A percentile compares a stretch with the other conserved stretches of the same genome.
Evolutionary conservation across 345 rosid species (phyloP).

Genomic region (Linum tenue): DNA sequence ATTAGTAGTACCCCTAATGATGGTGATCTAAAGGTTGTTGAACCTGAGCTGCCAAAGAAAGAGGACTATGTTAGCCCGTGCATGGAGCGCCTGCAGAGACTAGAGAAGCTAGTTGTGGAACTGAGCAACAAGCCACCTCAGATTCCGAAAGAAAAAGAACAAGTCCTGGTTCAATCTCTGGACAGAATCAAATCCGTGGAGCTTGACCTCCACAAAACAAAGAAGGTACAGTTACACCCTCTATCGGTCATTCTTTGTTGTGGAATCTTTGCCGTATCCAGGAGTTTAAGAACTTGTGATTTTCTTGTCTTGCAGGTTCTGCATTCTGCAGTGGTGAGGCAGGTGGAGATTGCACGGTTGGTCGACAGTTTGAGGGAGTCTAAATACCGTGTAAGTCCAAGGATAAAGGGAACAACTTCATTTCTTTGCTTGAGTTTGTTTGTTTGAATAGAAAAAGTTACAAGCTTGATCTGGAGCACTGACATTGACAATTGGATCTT

Average conservation of each 20-base stretch:
- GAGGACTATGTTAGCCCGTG: constrained; percentile 50
- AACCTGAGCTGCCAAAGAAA: constrained; percentile 20
- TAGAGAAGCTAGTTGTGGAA: constrained; percentile 57
- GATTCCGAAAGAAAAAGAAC: constrained; percentile 77
- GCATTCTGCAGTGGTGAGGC: constrained; percentile 62
- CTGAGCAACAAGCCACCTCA: constrained; percentile 52
- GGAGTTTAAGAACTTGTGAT: background rate
- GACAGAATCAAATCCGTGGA: constrained; percentile 84
- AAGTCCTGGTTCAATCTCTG: constrained; percentile 61
- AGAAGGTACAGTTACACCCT: constrained; percentile 34
- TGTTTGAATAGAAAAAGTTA: too few species aligned
- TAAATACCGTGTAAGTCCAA: constrained; percentile 49
- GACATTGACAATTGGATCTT: background rate
- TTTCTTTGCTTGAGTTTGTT: constrained; percentile 2
- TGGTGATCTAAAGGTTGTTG: constrained; percentile 19
- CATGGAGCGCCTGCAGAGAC: constrained; percentile 61
- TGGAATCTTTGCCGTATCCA: background rate
- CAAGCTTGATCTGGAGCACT: too few species aligned
- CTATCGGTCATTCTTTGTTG: constrained; percentile 10
- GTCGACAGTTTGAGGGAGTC: constrained; percentile 52
- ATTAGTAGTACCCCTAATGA: constrained; percentile 1
- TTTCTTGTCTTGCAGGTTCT: constrained; percentile 42
- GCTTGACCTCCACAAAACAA: constrained; percentile 84
- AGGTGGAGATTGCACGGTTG: constrained; percentile 59
- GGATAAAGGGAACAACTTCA: constrained; percentile 1